These are phyloP conservation scores for Cystobasidium ongulense DNA, from an alignment of 768 basidiomycete species.

Conservation along the genomic window DNA sequence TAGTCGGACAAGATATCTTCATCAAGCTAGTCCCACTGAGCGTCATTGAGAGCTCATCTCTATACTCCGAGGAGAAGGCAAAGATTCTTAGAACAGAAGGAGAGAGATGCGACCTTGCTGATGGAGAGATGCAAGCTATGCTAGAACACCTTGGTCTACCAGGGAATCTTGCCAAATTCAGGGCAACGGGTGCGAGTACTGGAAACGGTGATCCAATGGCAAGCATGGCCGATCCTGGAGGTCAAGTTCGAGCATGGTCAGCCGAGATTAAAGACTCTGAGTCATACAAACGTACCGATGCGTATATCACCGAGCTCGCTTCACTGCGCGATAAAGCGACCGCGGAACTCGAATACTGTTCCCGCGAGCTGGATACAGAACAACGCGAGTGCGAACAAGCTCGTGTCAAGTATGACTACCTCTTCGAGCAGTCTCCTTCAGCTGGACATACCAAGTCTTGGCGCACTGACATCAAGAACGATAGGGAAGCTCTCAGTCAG, in stretches of 20 bases:
- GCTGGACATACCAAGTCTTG: constrained; percentile 62
- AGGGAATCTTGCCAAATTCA: constrained; percentile 60
- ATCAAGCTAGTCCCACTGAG: constrained; percentile 75
- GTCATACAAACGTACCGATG: constrained; percentile 58
- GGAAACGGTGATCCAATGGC: constrained; percentile 48
- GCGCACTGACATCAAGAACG: constrained; percentile 70
- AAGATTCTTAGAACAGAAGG: constrained; percentile 82
- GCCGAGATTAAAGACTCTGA: constrained; percentile 66
- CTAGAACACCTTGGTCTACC: constrained; percentile 75
- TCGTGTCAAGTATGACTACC: constrained; percentile 68
- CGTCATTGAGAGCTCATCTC: constrained; percentile 88
- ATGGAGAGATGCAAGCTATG: constrained; percentile 67
- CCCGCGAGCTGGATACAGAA: constrained; percentile 68
- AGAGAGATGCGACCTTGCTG: constrained; percentile 74
- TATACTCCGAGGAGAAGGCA: constrained; percentile 98
- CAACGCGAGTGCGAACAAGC: constrained; percentile 71
- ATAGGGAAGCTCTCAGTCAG: constrained; percentile 61
- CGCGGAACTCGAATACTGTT: constrained; percentile 57
- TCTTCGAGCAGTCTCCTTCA: constrained; percentile 79
- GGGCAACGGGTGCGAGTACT: constrained; percentile 58
- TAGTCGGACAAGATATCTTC: constrained; percentile 89
- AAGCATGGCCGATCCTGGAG: constrained; percentile 41
- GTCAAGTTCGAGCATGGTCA: constrained; percentile 64
- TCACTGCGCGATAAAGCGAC: constrained; percentile 56
- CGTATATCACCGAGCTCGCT: constrained; percentile 55